Conservation (phyloP, 1,284 basidiomycete genomes). For the Violaceomyces palustris region DNA sequence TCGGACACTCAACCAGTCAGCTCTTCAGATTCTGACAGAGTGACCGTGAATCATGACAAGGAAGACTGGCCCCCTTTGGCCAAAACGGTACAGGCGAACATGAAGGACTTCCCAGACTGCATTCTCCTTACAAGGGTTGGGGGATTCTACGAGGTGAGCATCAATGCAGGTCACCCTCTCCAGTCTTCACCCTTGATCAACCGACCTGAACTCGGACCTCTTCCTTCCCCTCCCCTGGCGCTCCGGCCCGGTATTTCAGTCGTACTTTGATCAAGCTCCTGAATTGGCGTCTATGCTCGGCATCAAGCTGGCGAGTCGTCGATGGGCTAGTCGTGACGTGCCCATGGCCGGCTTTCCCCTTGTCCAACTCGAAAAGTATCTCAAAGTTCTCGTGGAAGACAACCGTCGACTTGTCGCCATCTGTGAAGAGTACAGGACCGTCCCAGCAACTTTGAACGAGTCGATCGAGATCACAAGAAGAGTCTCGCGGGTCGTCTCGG, state of each 20-base stretch:
- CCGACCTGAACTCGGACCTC: too few relatives aligned
- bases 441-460: slow-evolving; percentile 4
- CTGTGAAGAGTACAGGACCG: slow-evolving; percentile 40
- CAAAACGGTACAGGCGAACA: slow-evolving; percentile 37
- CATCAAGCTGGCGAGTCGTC: slow-evolving; percentile 44
- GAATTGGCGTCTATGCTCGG: slow-evolving; percentile 26
- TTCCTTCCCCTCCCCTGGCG: too few relatives aligned
- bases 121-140: slow-evolving; percentile 50
- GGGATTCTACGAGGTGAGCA: slow-evolving; percentile 44
- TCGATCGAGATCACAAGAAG: slow-evolving; percentile 20
- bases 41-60: too few relatives aligned
- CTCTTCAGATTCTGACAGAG: too few relatives aligned
- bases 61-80: slow-evolving; percentile 47
- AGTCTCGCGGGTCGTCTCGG: slow-evolving; percentile 45
- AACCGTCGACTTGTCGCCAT: slow-evolving; percentile 45
- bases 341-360: slow-evolving; percentile 50
- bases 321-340: slow-evolving; percentile 39
- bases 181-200: too few relatives aligned
- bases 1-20: too few relatives aligned
- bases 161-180: too few relatives aligned
- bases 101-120: slow-evolving; percentile 38
- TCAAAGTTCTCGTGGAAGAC: slow-evolving; percentile 47
- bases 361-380: slow-evolving; percentile 49
- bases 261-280: slow-evolving; percentile 50
- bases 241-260: too few relatives aligned